These are phyloP conservation scores for Paramecium bursaria DNA, from an alignment of 73 alveolate species.

Conservation along the genomic window DNA sequence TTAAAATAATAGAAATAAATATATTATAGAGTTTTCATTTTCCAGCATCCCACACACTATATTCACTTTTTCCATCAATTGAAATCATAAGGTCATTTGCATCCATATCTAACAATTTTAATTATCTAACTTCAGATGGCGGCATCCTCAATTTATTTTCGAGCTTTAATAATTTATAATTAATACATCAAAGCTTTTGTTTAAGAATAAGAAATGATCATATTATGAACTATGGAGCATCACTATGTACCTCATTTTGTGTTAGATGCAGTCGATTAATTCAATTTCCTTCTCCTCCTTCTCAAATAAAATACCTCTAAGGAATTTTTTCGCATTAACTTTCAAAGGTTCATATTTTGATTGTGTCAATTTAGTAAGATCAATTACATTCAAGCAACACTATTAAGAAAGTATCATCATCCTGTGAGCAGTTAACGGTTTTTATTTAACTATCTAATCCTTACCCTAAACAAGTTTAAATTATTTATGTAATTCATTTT, in stretches of 20 bases:
- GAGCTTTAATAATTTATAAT: no score
- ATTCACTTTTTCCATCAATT: slow-evolving; percentile 25
- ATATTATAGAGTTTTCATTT: neutral
- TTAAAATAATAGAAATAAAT: no score
- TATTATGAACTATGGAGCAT: slow-evolving; percentile 34
- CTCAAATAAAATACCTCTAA: slow-evolving; percentile 25
- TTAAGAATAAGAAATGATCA: slow-evolving; percentile 23
- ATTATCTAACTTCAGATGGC: slow-evolving; percentile 14
- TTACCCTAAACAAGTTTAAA: slow-evolving; percentile 8
- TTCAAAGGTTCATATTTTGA: slow-evolving; percentile 47
- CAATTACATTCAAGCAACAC: neutral
- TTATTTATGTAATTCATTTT: slow-evolving; percentile 3
- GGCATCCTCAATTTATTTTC: slow-evolving; percentile 15
- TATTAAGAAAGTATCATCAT: slow-evolving; percentile 6
- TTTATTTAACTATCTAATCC: slow-evolving; percentile 26
- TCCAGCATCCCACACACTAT: slow-evolving; percentile 40
- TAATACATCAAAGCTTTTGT: slow-evolving; percentile 23
- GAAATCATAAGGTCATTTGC: no score
- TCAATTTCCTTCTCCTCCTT: slow-evolving; percentile 51
- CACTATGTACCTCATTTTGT: neutral
- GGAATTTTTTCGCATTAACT: neutral
- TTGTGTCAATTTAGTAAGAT: no score
- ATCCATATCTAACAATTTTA: slow-evolving; percentile 23
- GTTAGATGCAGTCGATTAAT: slow-evolving; percentile 3
- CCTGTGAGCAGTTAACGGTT: slow-evolving; percentile 5